These are phyloP conservation scores for Allium fistulosum DNA, from an alignment of 106 monocot genomes.

Conservation along the genomic window DNA sequence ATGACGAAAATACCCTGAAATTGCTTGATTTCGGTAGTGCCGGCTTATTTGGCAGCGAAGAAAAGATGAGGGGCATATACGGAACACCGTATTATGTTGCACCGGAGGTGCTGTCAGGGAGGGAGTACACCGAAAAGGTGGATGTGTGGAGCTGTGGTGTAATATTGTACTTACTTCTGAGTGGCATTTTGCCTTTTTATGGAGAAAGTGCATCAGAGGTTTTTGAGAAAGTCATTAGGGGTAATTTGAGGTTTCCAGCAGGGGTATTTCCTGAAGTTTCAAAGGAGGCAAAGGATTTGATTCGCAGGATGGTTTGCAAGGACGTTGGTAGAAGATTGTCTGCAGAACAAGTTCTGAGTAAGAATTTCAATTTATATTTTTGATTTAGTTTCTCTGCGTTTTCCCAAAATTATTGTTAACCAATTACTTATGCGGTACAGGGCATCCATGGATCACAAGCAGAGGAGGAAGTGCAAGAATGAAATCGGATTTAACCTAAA, in stretches of 20 bases:
- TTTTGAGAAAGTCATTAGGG: constrained; percentile 67
- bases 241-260: constrained; percentile 68
- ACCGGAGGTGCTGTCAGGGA: constrained; percentile 63
- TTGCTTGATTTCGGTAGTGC: constrained; percentile 82
- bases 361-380: constrained; percentile 5
- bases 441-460: constrained; percentile 23
- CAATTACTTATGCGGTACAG: background rate
- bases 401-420: background rate
- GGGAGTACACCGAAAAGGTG: constrained; percentile 70
- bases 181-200: constrained; percentile 57
- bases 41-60: constrained; percentile 32
- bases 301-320: constrained; percentile 73
- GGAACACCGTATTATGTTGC: constrained; percentile 89
- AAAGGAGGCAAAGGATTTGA: constrained; percentile 65
- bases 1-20: constrained; percentile 19
- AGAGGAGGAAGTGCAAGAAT: constrained; percentile 1
- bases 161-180: constrained; percentile 59
- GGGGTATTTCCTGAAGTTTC: constrained; percentile 41
- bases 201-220: constrained; percentile 61
- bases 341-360: constrained; percentile 84
- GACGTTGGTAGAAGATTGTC: constrained; percentile 50
- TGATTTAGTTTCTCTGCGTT: background rate
- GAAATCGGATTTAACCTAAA: background rate
- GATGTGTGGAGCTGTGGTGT: constrained; percentile 94
- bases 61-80: constrained; percentile 44